Base-by-base conservation (phyloP, 208 protist species). In the Acanthamoeba triangularis region DNA sequence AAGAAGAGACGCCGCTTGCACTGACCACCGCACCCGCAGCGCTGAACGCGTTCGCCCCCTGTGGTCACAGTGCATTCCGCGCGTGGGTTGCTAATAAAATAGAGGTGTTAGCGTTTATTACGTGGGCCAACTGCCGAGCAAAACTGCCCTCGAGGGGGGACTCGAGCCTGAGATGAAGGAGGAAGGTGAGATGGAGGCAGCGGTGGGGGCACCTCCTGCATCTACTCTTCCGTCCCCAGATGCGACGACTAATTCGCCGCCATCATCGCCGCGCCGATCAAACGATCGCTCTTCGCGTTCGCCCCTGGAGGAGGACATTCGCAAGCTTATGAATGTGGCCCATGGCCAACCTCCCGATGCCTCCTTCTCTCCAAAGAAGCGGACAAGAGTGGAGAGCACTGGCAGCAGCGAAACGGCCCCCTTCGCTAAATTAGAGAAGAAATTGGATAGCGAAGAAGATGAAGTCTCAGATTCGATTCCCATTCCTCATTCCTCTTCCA, bases 261-360 rank as follows among this genome's bases (percentile, higher is more conserved):
- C 2, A 4, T 88, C 80, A n/a, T 52, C 47, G 13, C n/a, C 25
- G 78, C 33, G 25, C 23, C 56, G 56, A 63, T 63, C 56, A 63
- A 63, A 28, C 25, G 30, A 37, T 7, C 30, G 65, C 11, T 10
- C 65, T 37, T 33, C 65, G 41, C 44, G 41, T n/a, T 84, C 74
- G 74, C 74, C 74, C n/a, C 20, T 84, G 20, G 74, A 30, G 5
- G 74, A 84, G 25, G 44, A 52, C 74, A 84, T 84, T 18, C 74
- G 74, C 14, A 44, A 52, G 41, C 74, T 84, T 28, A 84, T 84
- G 74, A n/a, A 41, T 14, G 25, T 84, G 16, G 74, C 35, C 37
- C 74, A 84, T 28, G 41, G 44, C 41, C 35, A 28, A 10, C 37
- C 74, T 18, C 41, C 44, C 3, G 74, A 84, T 16, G 74, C 74